Evolutionary conservation across 345 rosid species (phyloP).

Genomic region (Eutrema japonicum): DNA sequence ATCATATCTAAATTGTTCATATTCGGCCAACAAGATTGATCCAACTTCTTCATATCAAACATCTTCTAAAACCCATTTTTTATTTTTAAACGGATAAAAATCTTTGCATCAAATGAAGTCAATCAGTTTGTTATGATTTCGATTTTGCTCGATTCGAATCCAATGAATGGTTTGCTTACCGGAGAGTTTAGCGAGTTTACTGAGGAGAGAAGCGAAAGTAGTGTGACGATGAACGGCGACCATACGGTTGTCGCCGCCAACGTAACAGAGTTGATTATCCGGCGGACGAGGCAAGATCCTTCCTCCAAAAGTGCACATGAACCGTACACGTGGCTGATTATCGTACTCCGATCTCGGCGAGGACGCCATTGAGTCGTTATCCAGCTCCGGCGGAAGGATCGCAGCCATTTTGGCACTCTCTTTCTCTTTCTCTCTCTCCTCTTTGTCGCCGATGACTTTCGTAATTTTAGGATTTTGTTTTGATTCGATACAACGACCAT

Average conservation of each 20-base stretch:
- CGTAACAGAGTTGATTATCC: conserved; percentile 90
- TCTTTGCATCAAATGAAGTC: not conserved
- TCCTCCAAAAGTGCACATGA: conserved; percentile 98
- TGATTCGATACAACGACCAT: conserved; percentile 32
- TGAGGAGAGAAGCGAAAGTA: conserved; percentile 59
- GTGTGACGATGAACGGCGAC: conserved; percentile 77
- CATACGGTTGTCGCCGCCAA: conserved; percentile 95
- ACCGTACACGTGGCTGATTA: conserved; percentile 63
- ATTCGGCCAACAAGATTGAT: not conserved
- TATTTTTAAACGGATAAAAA: not conserved
- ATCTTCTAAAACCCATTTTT: not conserved
- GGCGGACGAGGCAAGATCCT: conserved; percentile 96
- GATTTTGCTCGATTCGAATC: not conserved
- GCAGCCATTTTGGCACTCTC: conserved; percentile 52
- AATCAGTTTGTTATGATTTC: not conserved
- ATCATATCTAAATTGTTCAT: conserved; percentile 7
- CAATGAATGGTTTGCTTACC: conserved; percentile 45
- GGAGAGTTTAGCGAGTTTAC: conserved; percentile 79
- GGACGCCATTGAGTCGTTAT: conserved; percentile 72
- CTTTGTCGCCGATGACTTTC: conserved; percentile 39
- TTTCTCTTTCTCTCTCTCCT: not conserved
- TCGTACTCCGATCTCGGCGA: conserved; percentile 72
- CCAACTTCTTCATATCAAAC: not conserved
- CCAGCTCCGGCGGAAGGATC: conserved; percentile 65
- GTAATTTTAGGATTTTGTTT: conserved; percentile 17